These are phyloP conservation scores for Tolypocladium pustulatum DNA, from an alignment of 2,329 filamentous ascomycete genomes.

Conservation along the genomic window DNA sequence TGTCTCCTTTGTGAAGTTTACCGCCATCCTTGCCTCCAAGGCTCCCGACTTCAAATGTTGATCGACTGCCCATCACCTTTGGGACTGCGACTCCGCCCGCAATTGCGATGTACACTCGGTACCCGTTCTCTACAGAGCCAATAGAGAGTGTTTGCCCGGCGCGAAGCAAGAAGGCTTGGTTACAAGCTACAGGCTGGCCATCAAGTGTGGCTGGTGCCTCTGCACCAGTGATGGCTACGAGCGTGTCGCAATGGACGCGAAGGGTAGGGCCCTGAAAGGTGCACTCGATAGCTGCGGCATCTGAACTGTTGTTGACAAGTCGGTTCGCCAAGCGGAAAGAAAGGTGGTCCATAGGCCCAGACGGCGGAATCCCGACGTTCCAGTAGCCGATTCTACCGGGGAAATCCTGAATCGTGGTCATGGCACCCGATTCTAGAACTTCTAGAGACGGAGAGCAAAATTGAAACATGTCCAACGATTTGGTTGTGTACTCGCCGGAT, in stretches of 20 bases:
- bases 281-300: slow-evolving; percentile 22
- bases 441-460: slow-evolving; percentile 19
- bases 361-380: slow-evolving; percentile 27
- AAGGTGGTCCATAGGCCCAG: slow-evolving; percentile 29
- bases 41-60: slow-evolving; percentile 20
- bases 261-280: slow-evolving; percentile 22
- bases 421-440: slow-evolving; percentile 21
- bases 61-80: slow-evolving; percentile 19
- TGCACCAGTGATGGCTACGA: slow-evolving; percentile 23
- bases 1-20: slow-evolving; percentile 18
- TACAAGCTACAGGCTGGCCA: slow-evolving; percentile 6
- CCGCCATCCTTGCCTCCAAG: slow-evolving; percentile 24
- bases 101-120: slow-evolving; percentile 22
- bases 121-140: slow-evolving; percentile 16
- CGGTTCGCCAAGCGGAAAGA: slow-evolving; percentile 24
- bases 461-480: slow-evolving; percentile 19
- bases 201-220: slow-evolving; percentile 15
- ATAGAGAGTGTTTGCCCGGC: slow-evolving; percentile 16
- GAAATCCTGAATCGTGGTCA: slow-evolving; percentile 29
- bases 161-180: slow-evolving; percentile 12
- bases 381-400: slow-evolving; percentile 26
- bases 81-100: slow-evolving; percentile 23
- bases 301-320: slow-evolving; percentile 19
- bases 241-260: slow-evolving; percentile 19
- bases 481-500: slow-evolving; percentile 20